phyloP scores from a whole-genome alignment of 768 basidiomycete species.

The Kwoniella pini region DNA sequence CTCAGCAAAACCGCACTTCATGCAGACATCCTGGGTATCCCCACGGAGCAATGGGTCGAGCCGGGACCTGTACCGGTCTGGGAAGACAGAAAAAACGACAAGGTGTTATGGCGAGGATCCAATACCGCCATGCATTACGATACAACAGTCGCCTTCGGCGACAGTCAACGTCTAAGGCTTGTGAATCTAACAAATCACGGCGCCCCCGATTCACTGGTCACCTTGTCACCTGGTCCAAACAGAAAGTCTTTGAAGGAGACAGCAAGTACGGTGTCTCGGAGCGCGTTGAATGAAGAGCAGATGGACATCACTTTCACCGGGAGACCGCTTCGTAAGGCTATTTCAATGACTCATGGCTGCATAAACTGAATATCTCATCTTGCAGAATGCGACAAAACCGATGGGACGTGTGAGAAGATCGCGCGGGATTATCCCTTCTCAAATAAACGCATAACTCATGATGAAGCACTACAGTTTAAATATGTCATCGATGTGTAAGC shows the following conservation, averaged over 20 bases:
- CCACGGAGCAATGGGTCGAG: slow-evolving; percentile 28
- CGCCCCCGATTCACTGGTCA: not conserved
- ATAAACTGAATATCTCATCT: not conserved
- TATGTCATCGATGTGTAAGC: slow-evolving; percentile 52
- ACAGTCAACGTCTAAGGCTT: slow-evolving; percentile 42
- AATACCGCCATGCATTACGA: slow-evolving; percentile 46
- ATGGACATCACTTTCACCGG: slow-evolving; percentile 16
- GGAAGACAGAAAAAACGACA: slow-evolving; percentile 37
- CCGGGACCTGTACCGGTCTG: slow-evolving; percentile 21
- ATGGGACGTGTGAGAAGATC: slow-evolving; percentile 49
- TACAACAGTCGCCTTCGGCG: slow-evolving; percentile 30
- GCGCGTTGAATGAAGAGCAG: not conserved
- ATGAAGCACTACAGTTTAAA: slow-evolving; percentile 45
- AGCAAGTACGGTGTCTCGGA: not conserved
- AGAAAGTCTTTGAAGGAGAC: not conserved
- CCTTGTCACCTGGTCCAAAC: not conserved
- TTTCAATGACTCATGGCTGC: not conserved
- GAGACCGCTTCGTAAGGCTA: slow-evolving; percentile 2
- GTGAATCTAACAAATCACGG: slow-evolving; percentile 25
- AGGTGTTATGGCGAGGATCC: slow-evolving; percentile 49
- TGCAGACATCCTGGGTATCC: slow-evolving; percentile 30
- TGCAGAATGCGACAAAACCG: slow-evolving; percentile 43
- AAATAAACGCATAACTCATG: slow-evolving; percentile 22
- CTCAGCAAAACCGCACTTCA: slow-evolving; percentile 28
- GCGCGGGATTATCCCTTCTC: slow-evolving; percentile 35